phyloP scores from a whole-genome alignment of 1,284 basidiomycete species.

The Ceratobasidium sp. region DNA sequence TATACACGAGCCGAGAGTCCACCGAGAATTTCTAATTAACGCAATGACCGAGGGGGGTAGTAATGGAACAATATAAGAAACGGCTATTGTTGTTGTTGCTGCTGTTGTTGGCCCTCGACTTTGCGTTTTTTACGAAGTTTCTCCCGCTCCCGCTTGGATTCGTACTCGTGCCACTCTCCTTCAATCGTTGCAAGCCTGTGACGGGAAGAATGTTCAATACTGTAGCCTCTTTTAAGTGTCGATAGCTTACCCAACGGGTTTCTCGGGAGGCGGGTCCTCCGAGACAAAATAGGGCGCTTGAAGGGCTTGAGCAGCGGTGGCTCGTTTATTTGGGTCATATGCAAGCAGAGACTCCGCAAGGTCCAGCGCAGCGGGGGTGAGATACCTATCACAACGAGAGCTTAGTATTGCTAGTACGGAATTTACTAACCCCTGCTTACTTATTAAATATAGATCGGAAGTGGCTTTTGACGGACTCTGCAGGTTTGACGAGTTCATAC shows the following conservation, averaged over 20 bases:
- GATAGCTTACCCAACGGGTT: conserved; percentile 74
- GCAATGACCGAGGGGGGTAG: background rate
- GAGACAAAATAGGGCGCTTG: conserved; percentile 79
- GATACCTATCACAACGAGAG: conserved; percentile 61
- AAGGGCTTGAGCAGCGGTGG: conserved; percentile 80
- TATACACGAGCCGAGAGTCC: conserved; percentile 16
- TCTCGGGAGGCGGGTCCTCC: conserved; percentile 74
- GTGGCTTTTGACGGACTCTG: conserved; percentile 68
- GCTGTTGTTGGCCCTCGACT: conserved; percentile 54
- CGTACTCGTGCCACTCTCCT: conserved; percentile 95
- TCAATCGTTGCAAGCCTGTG: conserved; percentile 71
- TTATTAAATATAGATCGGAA: conserved; percentile 81
- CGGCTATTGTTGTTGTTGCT: conserved; percentile 46
- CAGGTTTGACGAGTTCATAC: conserved; percentile 97
- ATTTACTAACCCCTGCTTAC: conserved; percentile 54
- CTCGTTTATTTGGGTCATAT: conserved; percentile 82
- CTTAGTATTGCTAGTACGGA: background rate
- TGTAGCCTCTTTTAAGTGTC: background rate
- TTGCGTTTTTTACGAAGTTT: conserved; percentile 53
- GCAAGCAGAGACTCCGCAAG: conserved; percentile 80
- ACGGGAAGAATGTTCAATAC: conserved; percentile 43
- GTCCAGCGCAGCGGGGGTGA: conserved; percentile 81
- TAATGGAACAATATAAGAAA: conserved; percentile 27
- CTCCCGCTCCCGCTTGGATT: conserved; percentile 82
- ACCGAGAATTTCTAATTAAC: conserved; percentile 1